Evolutionary conservation across 2,329 filamentous ascomycete species (phyloP), one percentile per base, ranked within the genome.

Genomic region (Annulohypoxylon truncatum): DNA sequence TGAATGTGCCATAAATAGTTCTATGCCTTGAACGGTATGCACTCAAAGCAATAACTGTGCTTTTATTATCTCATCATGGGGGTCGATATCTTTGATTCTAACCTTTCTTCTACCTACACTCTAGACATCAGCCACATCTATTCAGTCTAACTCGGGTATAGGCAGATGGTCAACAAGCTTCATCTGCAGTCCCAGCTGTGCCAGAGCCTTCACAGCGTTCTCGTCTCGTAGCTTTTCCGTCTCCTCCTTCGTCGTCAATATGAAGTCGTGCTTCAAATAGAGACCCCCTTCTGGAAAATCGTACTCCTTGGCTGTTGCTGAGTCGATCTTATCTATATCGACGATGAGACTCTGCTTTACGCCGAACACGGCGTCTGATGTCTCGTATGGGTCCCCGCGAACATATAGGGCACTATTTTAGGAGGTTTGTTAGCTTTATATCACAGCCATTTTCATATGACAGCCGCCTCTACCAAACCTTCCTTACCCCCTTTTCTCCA

Each of bases 341-440:
- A 93, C 84, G n/a, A 93, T 81, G 10, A 96, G 82, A 26, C 90
- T 92, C 75, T 93, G 85, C 78, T 96, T 97, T 61, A 96, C 92
- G 18, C 93, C 93, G 72, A 96, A 96, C 1, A 96, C 93, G 0
- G 92, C 92, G 75, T 96, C 93, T 0, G 90, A 92, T 0, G 88
- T 92, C 80, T 95, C 92, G 76, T 95, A 96, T 0, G 90, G 91
- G 72, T 95, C 92, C 47, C 89, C 89, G 2, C 90, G 87, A 58
- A 94, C 82, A 74, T 95, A 96, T 0, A 96, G 81, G 0, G 92
- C 91, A 2, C 90, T 93, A 47, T 33, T 31, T 47, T 44, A 13
- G 4, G 8, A 3, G 9, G 24, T 13, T 47, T 18, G 42, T 64
- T 52, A 61, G 56, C n/a, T 46, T 64, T 47, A 8, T 20, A 18